Evolutionary conservation across 768 basidiomycete species (phyloP), one percentile per base, ranked within the genome.

Genomic region (Lentinula aciculospora): DNA sequence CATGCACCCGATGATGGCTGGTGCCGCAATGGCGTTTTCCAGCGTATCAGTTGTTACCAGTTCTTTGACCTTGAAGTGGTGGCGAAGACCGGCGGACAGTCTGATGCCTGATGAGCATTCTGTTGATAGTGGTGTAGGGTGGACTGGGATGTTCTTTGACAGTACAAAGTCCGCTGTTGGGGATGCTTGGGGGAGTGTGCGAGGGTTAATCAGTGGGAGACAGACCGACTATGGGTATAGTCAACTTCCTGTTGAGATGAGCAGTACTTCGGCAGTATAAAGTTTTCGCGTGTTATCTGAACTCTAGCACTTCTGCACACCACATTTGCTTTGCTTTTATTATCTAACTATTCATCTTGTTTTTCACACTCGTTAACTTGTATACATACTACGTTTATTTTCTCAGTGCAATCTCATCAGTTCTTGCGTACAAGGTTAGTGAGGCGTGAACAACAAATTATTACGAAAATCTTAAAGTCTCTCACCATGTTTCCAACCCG

Each of bases 11-110:
- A 98, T 98, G 96, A 84, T 94, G 75, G 94, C 97, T 0, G 96
- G 93, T n/a, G 93, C 88, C 2, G 95, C 95, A 27, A 99, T 99
- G 97, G 97, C 97, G 25, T 94, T 94, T 70, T 95, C 92, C 32
- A 92, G 89, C 64, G 96, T 98, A 36, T 94, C 92, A 63, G 97
- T 99, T 53, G 96, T 99, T 15, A 84, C 83, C 27, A 94, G 91
- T 59, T 94, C 92, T 59, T 74, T 98, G 67, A 83, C 89, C 46
- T 77, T 99, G 61, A 88, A 81, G 66, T 85, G 87, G 81, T 96
- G 94, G 94, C 79, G 72, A 49, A 76, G 92, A 31, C 92, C 92
- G 1, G 65, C 62, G 65, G 77, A 75, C 29, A 89, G 88, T 61
- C 65, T 94, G 40, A 82, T 94, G 82, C 86, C 85, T 6, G 87